Percentiles rank a stretch among this genome's conserved stretches.
Conservation (phyloP, 768 basidiomycete genomes). For the Leccinellum rugosiceps region DNA sequence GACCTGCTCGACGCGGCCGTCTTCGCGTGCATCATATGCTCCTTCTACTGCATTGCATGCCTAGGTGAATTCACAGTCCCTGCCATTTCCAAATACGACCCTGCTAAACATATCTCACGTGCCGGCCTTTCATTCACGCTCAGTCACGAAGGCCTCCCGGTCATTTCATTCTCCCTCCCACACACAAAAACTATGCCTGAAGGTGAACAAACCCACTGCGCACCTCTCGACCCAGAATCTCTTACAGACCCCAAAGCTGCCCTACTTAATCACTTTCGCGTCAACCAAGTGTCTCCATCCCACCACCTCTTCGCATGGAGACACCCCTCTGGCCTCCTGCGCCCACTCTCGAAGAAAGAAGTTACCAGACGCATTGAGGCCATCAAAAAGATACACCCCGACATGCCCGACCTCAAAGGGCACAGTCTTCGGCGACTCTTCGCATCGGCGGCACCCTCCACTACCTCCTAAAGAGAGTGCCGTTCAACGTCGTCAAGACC, state of each 20-base stretch:
- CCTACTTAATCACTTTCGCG: neutral
- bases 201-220: neutral
- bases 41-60: neutral
- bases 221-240: neutral
- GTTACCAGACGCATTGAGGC: neutral
- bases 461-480: neutral
- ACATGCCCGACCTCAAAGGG: neutral
- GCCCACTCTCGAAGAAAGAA: neutral
- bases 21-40: neutral
- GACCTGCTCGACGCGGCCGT: neutral
- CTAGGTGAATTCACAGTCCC: neutral
- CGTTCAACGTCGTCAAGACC: neutral
- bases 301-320: slow-evolving; percentile 3
- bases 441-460: neutral
- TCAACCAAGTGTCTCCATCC: neutral
- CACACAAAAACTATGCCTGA: neutral
- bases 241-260: neutral
- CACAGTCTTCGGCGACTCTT: too few relatives aligned
- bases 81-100: neutral
- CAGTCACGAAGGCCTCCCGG: neutral
- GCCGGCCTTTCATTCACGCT: neutral
- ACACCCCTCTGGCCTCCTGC: neutral
- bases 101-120: neutral
- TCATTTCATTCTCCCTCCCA: neutral
- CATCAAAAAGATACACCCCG: neutral